Conservation (phyloP, 2,329 filamentous ascomycete genomes). For the Aspergillus fumigatus region DNA sequence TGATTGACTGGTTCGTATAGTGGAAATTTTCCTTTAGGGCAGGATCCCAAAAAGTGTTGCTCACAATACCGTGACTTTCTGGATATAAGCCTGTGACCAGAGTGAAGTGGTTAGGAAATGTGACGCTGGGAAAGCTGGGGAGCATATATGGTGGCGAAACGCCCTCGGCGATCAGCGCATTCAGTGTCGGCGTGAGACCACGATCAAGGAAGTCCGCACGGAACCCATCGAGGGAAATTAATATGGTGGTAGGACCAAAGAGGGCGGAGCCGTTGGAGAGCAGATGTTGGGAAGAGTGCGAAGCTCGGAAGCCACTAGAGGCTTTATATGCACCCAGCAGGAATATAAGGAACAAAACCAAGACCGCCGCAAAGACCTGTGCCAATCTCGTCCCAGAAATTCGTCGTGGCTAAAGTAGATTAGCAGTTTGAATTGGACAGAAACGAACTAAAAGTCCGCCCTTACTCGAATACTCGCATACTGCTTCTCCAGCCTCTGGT, state of each 20-base stretch:
- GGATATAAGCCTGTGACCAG: conserved; percentile 88
- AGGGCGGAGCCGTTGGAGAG: conserved; percentile 78
- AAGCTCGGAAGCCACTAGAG: conserved; percentile 37
- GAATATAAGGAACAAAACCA: conserved; percentile 52
- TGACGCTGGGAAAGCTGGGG: conserved; percentile 92
- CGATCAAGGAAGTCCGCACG: conserved; percentile 87
- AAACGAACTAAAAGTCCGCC: conserved; percentile 5
- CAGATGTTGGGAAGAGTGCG: conserved; percentile 20
- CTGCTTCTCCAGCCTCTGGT: conserved; percentile 36
- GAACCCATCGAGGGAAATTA: conserved; percentile 94
- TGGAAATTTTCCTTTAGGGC: conserved; percentile 72
- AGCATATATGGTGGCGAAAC: conserved; percentile 90
- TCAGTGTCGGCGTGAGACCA: conserved; percentile 76
- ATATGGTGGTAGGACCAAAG: conserved; percentile 86
- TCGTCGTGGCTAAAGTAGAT: conserved; percentile 14
- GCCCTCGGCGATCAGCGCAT: conserved; percentile 71
- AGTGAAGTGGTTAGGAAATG: conserved; percentile 95
- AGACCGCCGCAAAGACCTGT: conserved; percentile 43
- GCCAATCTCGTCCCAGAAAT: conserved; percentile 31
- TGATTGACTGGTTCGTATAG: conserved; percentile 72
- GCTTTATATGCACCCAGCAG: conserved; percentile 54
- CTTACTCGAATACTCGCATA: conserved; percentile 27
- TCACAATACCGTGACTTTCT: conserved; percentile 86
- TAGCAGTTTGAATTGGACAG: neutral
- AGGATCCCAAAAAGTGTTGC: conserved; percentile 93